These are phyloP conservation scores for Laburnicola sp. DNA, from an alignment of 2,329 filamentous ascomycete species.

Conservation along the genomic window DNA sequence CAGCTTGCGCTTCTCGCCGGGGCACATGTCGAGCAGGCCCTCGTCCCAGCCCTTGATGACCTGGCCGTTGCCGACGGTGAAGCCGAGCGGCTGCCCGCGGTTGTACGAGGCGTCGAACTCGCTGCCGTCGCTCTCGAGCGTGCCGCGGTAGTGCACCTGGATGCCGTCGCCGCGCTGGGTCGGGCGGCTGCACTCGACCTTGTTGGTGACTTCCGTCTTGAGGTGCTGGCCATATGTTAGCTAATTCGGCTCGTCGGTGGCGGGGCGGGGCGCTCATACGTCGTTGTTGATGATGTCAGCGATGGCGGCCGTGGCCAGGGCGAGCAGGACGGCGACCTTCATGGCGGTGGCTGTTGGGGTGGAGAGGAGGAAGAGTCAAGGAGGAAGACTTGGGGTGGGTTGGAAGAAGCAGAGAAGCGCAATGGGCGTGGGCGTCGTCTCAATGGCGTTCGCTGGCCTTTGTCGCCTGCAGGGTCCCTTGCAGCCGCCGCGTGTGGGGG, in stretches of 20 bases:
- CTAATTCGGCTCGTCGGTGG: not conserved
- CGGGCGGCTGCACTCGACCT: slow-evolving; percentile 79
- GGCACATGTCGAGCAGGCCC: slow-evolving; percentile 91
- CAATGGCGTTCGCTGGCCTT: slow-evolving; percentile 1
- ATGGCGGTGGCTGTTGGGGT: slow-evolving; percentile 38
- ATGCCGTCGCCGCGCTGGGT: slow-evolving; percentile 71
- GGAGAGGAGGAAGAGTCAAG: too few relatives aligned
- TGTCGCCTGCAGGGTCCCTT: not conserved
- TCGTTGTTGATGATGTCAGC: slow-evolving; percentile 41
- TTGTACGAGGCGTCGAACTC: slow-evolving; percentile 66
- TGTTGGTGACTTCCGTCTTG: slow-evolving; percentile 74
- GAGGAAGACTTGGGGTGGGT: not conserved
- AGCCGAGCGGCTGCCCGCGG: slow-evolving; percentile 74
- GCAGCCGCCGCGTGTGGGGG: not conserved
- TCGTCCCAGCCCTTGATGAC: slow-evolving; percentile 98
- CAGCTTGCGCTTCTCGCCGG: slow-evolving; percentile 88
- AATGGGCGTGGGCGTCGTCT: not conserved
- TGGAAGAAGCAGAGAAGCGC: not conserved
- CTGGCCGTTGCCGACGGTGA: slow-evolving; percentile 78
- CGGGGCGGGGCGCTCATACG: slow-evolving; percentile 12
- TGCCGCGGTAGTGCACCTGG: slow-evolving; percentile 86
- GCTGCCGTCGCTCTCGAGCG: slow-evolving; percentile 68
- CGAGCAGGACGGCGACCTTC: slow-evolving; percentile 52
- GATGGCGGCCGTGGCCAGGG: slow-evolving; percentile 54
- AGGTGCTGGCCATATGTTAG: slow-evolving; percentile 57